These are phyloP conservation scores for Yamadazyma triangularis DNA, from an alignment of 1,139 yeast genomes.

Conservation along the genomic window DNA sequence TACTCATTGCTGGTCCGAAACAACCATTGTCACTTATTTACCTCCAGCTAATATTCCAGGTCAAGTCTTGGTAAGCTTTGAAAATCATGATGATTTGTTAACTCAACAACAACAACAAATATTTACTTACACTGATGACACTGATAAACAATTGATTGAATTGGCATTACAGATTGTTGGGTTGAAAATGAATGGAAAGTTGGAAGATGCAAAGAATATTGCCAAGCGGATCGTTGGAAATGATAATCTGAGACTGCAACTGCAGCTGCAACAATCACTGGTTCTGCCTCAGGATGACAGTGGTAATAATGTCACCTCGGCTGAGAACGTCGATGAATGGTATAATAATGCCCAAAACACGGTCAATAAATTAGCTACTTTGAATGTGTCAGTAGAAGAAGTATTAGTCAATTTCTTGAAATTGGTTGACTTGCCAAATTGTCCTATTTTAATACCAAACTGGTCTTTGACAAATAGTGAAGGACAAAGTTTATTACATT, in stretches of 20 bases:
- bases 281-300: not conserved
- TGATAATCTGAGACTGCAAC: conserved; percentile 18
- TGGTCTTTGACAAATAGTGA: conserved; percentile 76
- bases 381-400: conserved; percentile 50
- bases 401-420: conserved; percentile 61
- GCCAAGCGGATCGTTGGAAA: conserved; percentile 82
- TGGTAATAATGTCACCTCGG: conserved; percentile 2
- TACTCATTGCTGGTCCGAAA: conserved; percentile 94
- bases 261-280: conserved; percentile 6
- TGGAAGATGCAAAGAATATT: conserved; percentile 88
- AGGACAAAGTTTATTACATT: conserved; percentile 85
- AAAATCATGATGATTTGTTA: conserved; percentile 38
- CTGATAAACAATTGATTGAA: conserved; percentile 88
- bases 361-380: conserved; percentile 45
- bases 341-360: conserved; percentile 44
- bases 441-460: conserved; percentile 62
- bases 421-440: conserved; percentile 56
- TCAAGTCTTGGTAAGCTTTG: conserved; percentile 83
- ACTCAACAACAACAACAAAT: conserved; percentile 47
- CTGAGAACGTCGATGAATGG: conserved; percentile 36
- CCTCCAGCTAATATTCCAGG: conserved; percentile 91
- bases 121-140: conserved; percentile 88
- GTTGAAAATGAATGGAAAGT: conserved; percentile 86
- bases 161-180: conserved; percentile 93
- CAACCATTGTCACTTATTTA: conserved; percentile 86